Evolutionary conservation across 495 filamentous ascomycete genomes (phyloP).

Genomic region (Neurospora sp.): DNA sequence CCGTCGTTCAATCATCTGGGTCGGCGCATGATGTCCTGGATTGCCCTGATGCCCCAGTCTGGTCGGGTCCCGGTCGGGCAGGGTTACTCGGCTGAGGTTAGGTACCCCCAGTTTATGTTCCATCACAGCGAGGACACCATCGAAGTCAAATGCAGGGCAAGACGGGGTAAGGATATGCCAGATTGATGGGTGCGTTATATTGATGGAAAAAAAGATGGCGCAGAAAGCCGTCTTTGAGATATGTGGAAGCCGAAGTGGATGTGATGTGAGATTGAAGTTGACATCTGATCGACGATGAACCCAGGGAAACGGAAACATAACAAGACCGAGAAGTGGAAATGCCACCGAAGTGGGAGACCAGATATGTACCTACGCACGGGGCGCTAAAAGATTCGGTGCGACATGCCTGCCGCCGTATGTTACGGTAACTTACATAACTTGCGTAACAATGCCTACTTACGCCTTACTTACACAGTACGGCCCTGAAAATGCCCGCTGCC

Average conservation of each 20-base stretch:
- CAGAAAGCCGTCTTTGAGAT: not conserved
- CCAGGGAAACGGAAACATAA: not conserved
- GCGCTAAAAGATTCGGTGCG: not conserved
- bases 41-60: not conserved
- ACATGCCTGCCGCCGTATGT: not conserved
- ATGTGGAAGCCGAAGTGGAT: not conserved
- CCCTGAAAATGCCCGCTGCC: not conserved
- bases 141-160: not conserved
- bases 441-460: not conserved
- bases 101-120: not conserved
- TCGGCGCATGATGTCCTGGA: not conserved
- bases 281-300: not conserved
- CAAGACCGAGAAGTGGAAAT: not conserved
- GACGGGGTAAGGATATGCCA: not conserved
- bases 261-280: not conserved
- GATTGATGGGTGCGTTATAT: not conserved
- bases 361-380: not conserved
- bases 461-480: not conserved
- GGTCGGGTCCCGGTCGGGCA: not conserved
- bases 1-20: conserved; percentile 14
- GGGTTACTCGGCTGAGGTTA: not conserved
- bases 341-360: not conserved
- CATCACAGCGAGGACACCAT: not conserved
- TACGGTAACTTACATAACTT: not conserved
- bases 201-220: not conserved